Percentiles rank a stretch among this genome's conserved stretches.
Conservation (phyloP, 2,329 filamentous ascomycete genomes). For the Aureobasidium leucospermi region DNA sequence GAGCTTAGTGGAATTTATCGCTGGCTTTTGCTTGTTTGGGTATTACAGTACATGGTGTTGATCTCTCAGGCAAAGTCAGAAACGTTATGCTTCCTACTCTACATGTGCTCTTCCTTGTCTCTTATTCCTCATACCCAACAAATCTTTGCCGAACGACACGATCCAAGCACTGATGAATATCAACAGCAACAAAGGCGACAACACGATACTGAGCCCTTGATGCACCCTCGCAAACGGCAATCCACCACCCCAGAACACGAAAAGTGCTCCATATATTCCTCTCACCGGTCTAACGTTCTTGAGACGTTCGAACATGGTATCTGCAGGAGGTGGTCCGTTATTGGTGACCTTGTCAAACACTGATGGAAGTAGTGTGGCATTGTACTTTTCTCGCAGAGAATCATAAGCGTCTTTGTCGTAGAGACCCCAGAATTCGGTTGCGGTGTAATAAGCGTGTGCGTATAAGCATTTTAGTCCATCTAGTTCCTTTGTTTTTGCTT, state of each 20-base stretch:
- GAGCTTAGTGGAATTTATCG: too few species aligned
- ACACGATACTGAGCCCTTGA: neutral
- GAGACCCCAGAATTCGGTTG: conserved; percentile 60
- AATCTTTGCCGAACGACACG: neutral
- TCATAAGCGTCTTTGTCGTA: conserved; percentile 58
- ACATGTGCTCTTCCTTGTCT: neutral
- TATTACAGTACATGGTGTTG: too few species aligned
- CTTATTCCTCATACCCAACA: neutral
- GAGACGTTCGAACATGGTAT: conserved; percentile 23
- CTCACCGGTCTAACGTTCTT: conserved; percentile 32
- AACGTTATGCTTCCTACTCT: neutral
- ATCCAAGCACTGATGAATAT: neutral
- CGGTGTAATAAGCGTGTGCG: conserved; percentile 75
- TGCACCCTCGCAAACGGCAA: conserved; percentile 18
- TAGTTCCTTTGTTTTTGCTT: conserved; percentile 59
- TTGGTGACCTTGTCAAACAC: conserved; percentile 66
- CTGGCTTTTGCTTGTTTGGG: too few species aligned
- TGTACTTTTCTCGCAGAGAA: conserved; percentile 54
- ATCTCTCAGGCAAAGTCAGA: too few species aligned
- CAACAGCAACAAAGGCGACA: neutral
- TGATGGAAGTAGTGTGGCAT: conserved; percentile 53
- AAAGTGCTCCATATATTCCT: conserved; percentile 33
- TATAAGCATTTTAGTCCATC: conserved; percentile 83
- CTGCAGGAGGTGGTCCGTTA: conserved; percentile 25
- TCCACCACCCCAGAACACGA: conserved; percentile 22